These are phyloP conservation scores for Aspergillus oerlinghausenensis DNA, from an alignment of 2,329 filamentous ascomycete species.

Conservation along the genomic window DNA sequence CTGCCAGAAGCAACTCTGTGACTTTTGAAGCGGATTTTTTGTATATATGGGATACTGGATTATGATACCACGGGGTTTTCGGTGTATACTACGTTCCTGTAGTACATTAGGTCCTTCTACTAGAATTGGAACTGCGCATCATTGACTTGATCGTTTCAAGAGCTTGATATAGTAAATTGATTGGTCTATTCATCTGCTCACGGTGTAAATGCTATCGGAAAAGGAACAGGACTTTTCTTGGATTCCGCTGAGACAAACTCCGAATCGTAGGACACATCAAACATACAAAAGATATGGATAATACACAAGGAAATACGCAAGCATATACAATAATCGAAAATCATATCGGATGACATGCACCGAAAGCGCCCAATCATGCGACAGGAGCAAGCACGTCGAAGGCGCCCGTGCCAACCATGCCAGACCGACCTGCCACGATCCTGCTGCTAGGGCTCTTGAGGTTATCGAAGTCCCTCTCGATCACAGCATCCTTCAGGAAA, in stretches of 20 bases:
- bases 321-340: conserved; percentile 17
- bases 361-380: conserved; percentile 27
- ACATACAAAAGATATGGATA: conserved; percentile 8
- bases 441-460: conserved; percentile 78
- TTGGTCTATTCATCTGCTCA: conserved; percentile 8
- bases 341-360: conserved; percentile 8
- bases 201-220: conserved; percentile 27
- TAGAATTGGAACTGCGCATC: neutral
- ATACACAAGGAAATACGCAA: conserved; percentile 12
- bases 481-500: conserved; percentile 86
- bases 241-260: conserved; percentile 35
- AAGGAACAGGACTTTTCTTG: conserved; percentile 27
- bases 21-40: conserved; percentile 3
- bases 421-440: conserved; percentile 80
- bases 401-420: conserved; percentile 79
- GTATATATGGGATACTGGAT: conserved; percentile 17
- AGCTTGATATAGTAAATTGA: neutral
- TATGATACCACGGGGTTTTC: conserved; percentile 18
- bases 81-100: conserved; percentile 14
- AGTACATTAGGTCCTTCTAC: neutral
- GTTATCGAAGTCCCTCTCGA: conserved; percentile 87
- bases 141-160: neutral
- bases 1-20: neutral
- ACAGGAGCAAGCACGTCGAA: conserved; percentile 74
- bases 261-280: conserved; percentile 35